Evolutionary conservation across 352 stramenopile species (phyloP), one percentile per base, ranked within the genome.

Genomic region (Globisporangium paroecandrum): DNA sequence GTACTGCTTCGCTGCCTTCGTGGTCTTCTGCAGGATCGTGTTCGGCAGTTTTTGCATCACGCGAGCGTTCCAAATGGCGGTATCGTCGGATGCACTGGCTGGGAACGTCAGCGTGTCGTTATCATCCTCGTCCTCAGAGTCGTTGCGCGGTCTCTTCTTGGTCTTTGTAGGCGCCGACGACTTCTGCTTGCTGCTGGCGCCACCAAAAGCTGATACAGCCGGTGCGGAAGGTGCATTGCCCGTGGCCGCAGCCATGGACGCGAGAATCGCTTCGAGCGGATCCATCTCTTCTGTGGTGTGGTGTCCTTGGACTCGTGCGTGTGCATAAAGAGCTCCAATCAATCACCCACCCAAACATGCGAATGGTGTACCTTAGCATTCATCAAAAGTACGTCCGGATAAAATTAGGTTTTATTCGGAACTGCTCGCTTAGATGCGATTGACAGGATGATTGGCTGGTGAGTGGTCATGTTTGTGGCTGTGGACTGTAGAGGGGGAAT

Each of bases 161-260:
- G 22, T 47, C 18, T 77, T 76, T 13, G 13, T 29, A 18, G 54
- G 29, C 4, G 25, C 22, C 18, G 13, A 1, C 36, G 27, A 59
- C 13, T 59, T 58, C 12, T 51, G 55, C 8, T 7, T 25, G 9
- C 41, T 36, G 9, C 59, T 70, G 41, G 12, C 38, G 49, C 64
- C 32, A 32, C 47, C 57, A 18, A n/a, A 46, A 56, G n/a, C 27
- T 4, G 22, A 20, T 27, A 58, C n/a, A 29, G 34, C 6, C 6
- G 43, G 2, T 13, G 51, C 46, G 7, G 29, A 65, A 25, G 69
- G 60, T 27, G 51, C 83, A 62, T 95, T 92, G 76, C 85, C 85
- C 34, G 84, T 95, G 69, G 86, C 80, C 47, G 68, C 67, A 51
- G 87, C 81, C 87, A 94, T 95, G 8, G 85, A 91, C 74, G 81